Conservation (phyloP, 257 asterid species). For the Cruciata laevipes region DNA sequence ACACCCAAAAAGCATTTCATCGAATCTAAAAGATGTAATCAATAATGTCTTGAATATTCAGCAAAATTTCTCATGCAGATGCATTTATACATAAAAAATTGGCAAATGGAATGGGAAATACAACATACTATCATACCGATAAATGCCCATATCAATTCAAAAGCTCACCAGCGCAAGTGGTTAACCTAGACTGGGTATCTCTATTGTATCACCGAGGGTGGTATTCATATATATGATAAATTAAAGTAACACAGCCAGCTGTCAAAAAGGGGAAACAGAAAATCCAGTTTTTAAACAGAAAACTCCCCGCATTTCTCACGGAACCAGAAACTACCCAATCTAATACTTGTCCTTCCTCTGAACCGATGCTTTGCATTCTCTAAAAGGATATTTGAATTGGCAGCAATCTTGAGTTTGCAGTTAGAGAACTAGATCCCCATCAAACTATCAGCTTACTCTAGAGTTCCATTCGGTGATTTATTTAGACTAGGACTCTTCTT, state of each 20-base stretch:
- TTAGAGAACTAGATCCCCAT: constrained; percentile 43
- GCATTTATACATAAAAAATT: constrained; percentile 45
- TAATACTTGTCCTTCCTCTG: constrained; percentile 8
- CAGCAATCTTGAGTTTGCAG: constrained; percentile 16
- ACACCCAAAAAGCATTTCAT: background rate
- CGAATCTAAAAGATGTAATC: background rate
- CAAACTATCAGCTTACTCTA: constrained; percentile 45
- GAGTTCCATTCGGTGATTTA: constrained; percentile 49
- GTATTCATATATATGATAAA: background rate
- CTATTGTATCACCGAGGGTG: constrained; percentile 25
- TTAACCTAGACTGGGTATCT: constrained; percentile 21
- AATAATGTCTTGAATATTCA: constrained; percentile 8
- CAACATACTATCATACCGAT: constrained; percentile 39
- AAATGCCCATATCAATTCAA: constrained; percentile 12
- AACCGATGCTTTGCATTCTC: constrained; percentile 3
- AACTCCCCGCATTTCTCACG: constrained; percentile 9
- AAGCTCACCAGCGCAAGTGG: constrained; percentile 25
- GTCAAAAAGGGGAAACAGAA: constrained; percentile 18
- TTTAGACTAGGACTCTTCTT: constrained; percentile 52
- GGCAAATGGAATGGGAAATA: constrained; percentile 30
- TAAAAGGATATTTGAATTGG: constrained; percentile 9
- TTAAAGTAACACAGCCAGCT: constrained; percentile 18
- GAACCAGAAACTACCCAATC: constrained; percentile 7
- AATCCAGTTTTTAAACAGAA: constrained; percentile 11
- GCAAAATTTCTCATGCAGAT: constrained; percentile 36